Conservation (phyloP, 2,329 filamentous ascomycete genomes). For the Monosporascus sp. region DNA sequence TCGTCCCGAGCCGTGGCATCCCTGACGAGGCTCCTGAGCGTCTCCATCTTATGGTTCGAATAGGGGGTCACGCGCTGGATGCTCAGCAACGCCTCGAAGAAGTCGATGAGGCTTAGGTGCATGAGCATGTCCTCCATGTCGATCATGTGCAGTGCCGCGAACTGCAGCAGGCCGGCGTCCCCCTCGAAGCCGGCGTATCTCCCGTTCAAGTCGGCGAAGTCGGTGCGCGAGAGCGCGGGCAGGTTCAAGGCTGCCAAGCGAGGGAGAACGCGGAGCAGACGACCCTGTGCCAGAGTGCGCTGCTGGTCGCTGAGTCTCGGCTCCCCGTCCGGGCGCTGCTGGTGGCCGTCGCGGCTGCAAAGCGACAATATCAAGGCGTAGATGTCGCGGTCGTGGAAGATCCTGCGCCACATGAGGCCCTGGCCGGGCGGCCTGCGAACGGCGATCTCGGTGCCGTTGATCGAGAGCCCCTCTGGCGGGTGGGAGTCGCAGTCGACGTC, state of each 20-base stretch:
- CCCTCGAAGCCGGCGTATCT: constrained; percentile 15
- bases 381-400: constrained; percentile 42
- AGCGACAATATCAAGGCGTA: constrained; percentile 42
- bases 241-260: constrained; percentile 45
- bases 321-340: constrained; percentile 2
- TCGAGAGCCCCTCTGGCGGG: constrained; percentile 20
- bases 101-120: constrained; percentile 47
- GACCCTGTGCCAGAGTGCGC: constrained; percentile 46
- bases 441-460: constrained; percentile 32
- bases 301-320: constrained; percentile 30
- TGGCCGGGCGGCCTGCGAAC: constrained; percentile 41
- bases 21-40: constrained; percentile 35
- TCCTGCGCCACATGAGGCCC: constrained; percentile 48
- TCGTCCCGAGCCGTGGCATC: constrained; percentile 36
- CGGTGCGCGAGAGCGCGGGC: constrained; percentile 31
- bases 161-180: constrained; percentile 42
- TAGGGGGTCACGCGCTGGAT: constrained; percentile 39
- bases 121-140: constrained; percentile 45
- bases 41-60: constrained; percentile 30
- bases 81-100: constrained; percentile 46
- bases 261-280: constrained; percentile 47
- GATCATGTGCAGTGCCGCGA: constrained; percentile 48
- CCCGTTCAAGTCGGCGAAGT: constrained; percentile 31
- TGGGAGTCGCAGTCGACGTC: constrained; percentile 47
- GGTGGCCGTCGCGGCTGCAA: constrained; percentile 25